These are phyloP conservation scores for Aureobasidium sp. DNA, from an alignment of 2,329 filamentous ascomycete species.

Conservation along the genomic window DNA sequence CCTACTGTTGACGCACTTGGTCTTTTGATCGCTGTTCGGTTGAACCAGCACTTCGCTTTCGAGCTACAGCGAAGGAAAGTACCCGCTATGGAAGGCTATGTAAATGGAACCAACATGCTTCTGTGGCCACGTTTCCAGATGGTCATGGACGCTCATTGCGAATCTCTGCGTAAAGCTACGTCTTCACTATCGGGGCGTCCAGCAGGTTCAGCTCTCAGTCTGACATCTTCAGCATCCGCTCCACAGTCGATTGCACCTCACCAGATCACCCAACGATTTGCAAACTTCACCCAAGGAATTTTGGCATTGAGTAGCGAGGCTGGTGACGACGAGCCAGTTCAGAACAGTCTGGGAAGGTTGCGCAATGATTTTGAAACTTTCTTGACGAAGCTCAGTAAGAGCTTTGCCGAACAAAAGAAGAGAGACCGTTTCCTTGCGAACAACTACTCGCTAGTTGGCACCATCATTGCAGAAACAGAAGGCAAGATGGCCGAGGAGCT, in stretches of 20 bases:
- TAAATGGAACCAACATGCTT: conserved; percentile 92
- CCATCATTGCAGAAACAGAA: conserved; percentile 66
- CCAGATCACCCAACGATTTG: conserved; percentile 88
- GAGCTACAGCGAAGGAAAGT: conserved; percentile 86
- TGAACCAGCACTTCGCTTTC: conserved; percentile 93
- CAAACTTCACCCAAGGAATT: conserved; percentile 81
- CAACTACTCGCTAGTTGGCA: conserved; percentile 90
- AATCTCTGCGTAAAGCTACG: conserved; percentile 62
- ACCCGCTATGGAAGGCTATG: conserved; percentile 79
- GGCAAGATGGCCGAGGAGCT: conserved; percentile 70
- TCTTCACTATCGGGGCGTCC: conserved; percentile 39
- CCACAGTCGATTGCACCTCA: conserved; percentile 76
- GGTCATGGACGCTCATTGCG: conserved; percentile 87
- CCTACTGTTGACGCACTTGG: conserved; percentile 78
- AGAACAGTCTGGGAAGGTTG: conserved; percentile 67
- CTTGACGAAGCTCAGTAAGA: conserved; percentile 65
- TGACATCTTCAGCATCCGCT: conserved; percentile 48
- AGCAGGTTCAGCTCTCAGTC: conserved; percentile 44
- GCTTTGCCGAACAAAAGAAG: conserved; percentile 69
- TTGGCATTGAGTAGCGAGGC: conserved; percentile 78
- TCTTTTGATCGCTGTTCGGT: conserved; percentile 77
- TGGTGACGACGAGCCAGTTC: conserved; percentile 88
- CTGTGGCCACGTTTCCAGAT: conserved; percentile 94
- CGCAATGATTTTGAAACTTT: conserved; percentile 77
- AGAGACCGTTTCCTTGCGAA: conserved; percentile 85